Evolutionary conservation across 2,329 filamentous ascomycete genomes (phyloP).

Genomic region (Thermoascus crustaceus): DNA sequence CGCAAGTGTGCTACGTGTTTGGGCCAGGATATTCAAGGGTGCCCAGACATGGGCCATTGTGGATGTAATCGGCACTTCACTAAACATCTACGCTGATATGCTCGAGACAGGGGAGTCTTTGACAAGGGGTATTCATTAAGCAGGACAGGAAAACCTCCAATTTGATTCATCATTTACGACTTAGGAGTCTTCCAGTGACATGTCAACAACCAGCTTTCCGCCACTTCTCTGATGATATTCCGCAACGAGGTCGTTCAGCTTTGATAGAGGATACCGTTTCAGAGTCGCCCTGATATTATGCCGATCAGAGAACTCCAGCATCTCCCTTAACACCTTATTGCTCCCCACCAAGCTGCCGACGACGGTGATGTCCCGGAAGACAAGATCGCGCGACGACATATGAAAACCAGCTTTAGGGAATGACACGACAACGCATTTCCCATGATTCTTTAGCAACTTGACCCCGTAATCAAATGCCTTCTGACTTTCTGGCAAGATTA

Average conservation of each 20-base stretch:
- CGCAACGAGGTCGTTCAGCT: constrained; percentile 16
- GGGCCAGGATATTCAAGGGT: constrained; percentile 36
- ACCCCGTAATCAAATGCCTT: constrained; percentile 42
- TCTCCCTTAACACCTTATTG: constrained; percentile 13
- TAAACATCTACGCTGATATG: constrained; percentile 35
- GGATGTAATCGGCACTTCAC: constrained; percentile 32
- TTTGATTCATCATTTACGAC: too few relatives aligned
- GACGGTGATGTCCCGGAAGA: constrained; percentile 17
- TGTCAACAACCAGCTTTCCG: constrained; percentile 12
- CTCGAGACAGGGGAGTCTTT: constrained; percentile 21
- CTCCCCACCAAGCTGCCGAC: constrained; percentile 13
- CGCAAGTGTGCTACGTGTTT: constrained; percentile 34
- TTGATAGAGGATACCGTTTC: constrained; percentile 11
- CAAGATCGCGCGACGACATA: constrained; percentile 14
- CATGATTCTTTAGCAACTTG: constrained; percentile 36
- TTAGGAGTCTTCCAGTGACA: background rate
- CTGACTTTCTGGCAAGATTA: constrained; percentile 42
- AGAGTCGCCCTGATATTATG: constrained; percentile 11
- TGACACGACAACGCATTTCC: constrained; percentile 40
- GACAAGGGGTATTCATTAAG: too few relatives aligned
- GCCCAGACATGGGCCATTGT: constrained; percentile 37
- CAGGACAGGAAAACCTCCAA: too few relatives aligned
- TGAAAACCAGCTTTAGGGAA: constrained; percentile 31
- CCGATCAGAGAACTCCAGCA: constrained; percentile 13
- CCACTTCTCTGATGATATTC: constrained; percentile 10